Evolutionary conservation across 257 asterid species (phyloP).

Genomic region (Lithospermum erythrorhizon): DNA sequence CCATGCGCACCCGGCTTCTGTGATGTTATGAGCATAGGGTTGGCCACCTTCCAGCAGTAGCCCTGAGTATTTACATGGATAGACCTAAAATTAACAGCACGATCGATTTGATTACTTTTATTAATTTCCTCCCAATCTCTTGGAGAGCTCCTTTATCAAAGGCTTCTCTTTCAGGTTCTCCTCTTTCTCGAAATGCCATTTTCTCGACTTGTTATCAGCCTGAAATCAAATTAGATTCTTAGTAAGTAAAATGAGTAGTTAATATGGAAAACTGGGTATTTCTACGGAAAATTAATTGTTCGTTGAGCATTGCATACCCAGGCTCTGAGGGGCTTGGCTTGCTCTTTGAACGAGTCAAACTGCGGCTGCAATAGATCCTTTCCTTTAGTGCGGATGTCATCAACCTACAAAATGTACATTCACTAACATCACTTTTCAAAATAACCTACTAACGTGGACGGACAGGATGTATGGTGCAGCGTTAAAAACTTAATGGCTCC

Average conservation of each 20-base stretch:
- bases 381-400: slow-evolving; percentile 56
- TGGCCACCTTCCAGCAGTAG: too few relatives aligned
- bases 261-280: background rate
- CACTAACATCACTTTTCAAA: too few relatives aligned
- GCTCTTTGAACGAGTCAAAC: slow-evolving; percentile 39
- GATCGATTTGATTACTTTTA: slow-evolving; percentile 31
- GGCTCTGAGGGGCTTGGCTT: slow-evolving; percentile 44
- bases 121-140: slow-evolving; percentile 40
- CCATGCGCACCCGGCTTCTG: too few relatives aligned
- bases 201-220: slow-evolving; percentile 50
- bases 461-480: too few relatives aligned
- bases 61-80: slow-evolving; percentile 3
- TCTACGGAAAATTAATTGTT: background rate
- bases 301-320: slow-evolving; percentile 36
- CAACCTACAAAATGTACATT: slow-evolving; percentile 27
- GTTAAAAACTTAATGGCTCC: too few relatives aligned
- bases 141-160: slow-evolving; percentile 59
- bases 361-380: slow-evolving; percentile 55
- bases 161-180: slow-evolving; percentile 44
- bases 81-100: background rate
- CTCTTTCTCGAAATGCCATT: slow-evolving; percentile 52
- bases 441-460: too few relatives aligned
- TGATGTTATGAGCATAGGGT: too few relatives aligned
- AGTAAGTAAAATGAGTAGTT: slow-evolving; percentile 2
- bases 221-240: slow-evolving; percentile 13